Percentiles rank a stretch among this genome's conserved stretches.
phyloP scores from a whole-genome alignment of 495 filamentous ascomycete species.

The Tuber calosporum region DNA sequence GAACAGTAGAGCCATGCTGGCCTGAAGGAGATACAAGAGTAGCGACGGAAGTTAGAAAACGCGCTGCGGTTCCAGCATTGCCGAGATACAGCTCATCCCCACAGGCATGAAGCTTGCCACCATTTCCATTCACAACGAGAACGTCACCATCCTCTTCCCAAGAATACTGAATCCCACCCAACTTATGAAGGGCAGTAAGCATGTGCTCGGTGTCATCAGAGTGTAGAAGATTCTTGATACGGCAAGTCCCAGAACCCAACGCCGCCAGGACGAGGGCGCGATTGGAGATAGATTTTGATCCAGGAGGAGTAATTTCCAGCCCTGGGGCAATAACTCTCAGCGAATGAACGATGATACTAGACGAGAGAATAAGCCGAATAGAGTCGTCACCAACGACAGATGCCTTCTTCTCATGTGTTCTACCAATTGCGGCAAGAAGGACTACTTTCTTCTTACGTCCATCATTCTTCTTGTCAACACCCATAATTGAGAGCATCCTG shows the following conservation, averaged over 20 bases:
- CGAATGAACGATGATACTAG: conserved; percentile 62
- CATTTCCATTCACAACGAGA: conserved; percentile 82
- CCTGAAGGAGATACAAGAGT: conserved; percentile 65
- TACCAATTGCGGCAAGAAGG: conserved; percentile 84
- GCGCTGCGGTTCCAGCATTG: conserved; percentile 91
- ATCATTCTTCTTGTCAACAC: conserved; percentile 97
- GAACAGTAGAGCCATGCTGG: conserved; percentile 57
- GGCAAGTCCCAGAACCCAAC: conserved; percentile 76
- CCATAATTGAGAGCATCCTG: conserved; percentile 82
- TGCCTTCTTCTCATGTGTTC: conserved; percentile 75
- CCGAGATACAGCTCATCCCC: conserved; percentile 77
- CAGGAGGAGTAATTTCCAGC: conserved; percentile 76
- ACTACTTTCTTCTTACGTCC: conserved; percentile 94
- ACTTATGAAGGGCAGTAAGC: conserved; percentile 73
- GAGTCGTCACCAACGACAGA: conserved; percentile 79
- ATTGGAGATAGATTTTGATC: conserved; percentile 97
- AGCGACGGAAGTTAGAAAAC: conserved; percentile 90
- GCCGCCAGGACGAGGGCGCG: conserved; percentile 87
- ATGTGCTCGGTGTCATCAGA: conserved; percentile 97
- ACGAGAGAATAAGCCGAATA: conserved; percentile 75
- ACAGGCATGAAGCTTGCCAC: conserved; percentile 73
- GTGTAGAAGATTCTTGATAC: conserved; percentile 84
- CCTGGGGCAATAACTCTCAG: conserved; percentile 19
- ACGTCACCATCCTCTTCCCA: conserved; percentile 93
- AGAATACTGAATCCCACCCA: conserved; percentile 82